Evolutionary conservation across 306 rosid genomes (phyloP), one percentile per base, ranked within the genome.

Genomic region (Cucurbita pepo): DNA sequence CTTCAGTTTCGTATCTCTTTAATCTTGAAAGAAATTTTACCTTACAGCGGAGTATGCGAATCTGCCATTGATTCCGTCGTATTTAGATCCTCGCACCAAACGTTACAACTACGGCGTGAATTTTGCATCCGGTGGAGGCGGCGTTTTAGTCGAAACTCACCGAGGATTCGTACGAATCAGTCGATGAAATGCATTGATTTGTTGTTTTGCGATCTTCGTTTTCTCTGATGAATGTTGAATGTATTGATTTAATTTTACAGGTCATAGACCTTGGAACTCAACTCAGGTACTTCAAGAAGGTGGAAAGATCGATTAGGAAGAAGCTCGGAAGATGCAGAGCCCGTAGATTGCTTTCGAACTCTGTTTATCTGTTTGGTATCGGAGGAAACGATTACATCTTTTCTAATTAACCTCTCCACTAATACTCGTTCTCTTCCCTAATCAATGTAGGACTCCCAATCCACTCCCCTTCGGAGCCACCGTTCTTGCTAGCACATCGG

Each of bases 81-180:
- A 83, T 70, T 79, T 88, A 16, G 75, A 84, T 60, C 89, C 86
- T 7, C 80, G 82, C 56, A 11, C 59, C 67, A 64, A 72, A 22
- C 34, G 4, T 3, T 88, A 81, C 53, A 54, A 66, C 0, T 47
- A 77, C 56, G 96, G 96, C 6, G 77, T 77, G 40, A 90, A 90
- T 81, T 86, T 90, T 77, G 91, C 96, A 34, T 88, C 94, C 38
- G 86, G 64, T 10, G 93, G 89, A 51, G 91, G 87, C 56, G 96
- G 96, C 55, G 89, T 88, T 77, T 79, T 90, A 5, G 75, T 62
- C 67, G 85, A 83, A 72, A 87, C 85, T 18, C 22, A 71, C 78
- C 64, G 44, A 65, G 93, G 87, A 77, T 15, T 54, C 41, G 91
- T 90, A 10, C 21, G 80, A 75, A 13, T 6, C 22, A 10, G 47